Percentiles rank a stretch among this genome's conserved stretches.
These are phyloP conservation scores for Penicillium rolfsii DNA, from an alignment of 2,329 filamentous ascomycete genomes.

Conservation along the genomic window DNA sequence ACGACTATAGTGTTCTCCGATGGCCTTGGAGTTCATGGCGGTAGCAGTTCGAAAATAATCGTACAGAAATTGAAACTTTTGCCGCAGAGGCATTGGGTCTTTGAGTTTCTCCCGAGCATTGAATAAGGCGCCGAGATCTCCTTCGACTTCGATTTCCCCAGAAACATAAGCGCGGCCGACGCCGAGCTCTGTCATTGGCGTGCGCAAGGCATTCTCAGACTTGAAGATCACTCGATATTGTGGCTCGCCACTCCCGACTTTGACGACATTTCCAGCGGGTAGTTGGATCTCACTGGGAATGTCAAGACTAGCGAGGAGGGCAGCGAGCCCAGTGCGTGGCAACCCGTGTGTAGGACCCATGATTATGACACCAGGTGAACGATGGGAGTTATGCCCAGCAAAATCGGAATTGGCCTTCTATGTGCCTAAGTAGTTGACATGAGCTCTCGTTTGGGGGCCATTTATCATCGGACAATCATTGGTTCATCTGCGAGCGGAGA, in stretches of 20 bases:
- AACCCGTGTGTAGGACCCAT: background rate
- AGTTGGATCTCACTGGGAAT: constrained; percentile 14
- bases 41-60: constrained; percentile 15
- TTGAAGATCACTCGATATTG: constrained; percentile 14
- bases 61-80: constrained; percentile 21
- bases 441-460: background rate
- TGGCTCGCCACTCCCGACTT: constrained; percentile 6
- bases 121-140: constrained; percentile 12
- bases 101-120: constrained; percentile 6
- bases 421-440: background rate
- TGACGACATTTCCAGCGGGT: constrained; percentile 4
- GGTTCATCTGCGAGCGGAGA: too few species aligned
- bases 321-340: constrained; percentile 12
- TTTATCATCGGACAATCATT: background rate
- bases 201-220: constrained; percentile 8
- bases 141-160: constrained; percentile 16
- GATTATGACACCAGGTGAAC: background rate
- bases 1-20: constrained; percentile 12
- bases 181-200: constrained; percentile 18
- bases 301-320: constrained; percentile 10
- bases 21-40: constrained; percentile 16
- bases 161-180: constrained; percentile 14
- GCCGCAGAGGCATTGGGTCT: constrained; percentile 19
- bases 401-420: background rate
- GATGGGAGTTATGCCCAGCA: background rate